These are phyloP conservation scores for Zea mays DNA, from an alignment of 176 grass and related monocot genomes.

Conservation along the genomic window DNA sequence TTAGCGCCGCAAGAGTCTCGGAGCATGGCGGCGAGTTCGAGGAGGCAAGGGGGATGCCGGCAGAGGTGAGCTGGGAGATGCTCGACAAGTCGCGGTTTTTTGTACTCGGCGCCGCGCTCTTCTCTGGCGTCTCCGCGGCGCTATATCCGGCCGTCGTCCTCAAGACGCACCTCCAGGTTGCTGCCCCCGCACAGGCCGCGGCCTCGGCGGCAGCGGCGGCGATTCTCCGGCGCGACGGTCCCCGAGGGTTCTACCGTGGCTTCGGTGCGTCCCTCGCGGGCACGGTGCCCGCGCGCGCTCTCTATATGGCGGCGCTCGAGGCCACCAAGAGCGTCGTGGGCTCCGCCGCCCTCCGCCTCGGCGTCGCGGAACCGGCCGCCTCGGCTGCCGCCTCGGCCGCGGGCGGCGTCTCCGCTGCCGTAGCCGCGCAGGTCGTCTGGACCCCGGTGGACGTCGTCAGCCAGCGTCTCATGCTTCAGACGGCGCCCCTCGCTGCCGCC, in stretches of 20 bases:
- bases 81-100: slow-evolving; percentile 96
- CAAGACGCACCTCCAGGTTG: slow-evolving; percentile 87
- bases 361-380: slow-evolving; percentile 65
- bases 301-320: slow-evolving; percentile 97
- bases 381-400: slow-evolving; percentile 48
- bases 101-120: slow-evolving; percentile 76
- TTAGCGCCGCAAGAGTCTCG: slow-evolving; percentile 31
- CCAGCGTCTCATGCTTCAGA: slow-evolving; percentile 94
- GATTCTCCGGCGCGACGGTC: slow-evolving; percentile 77
- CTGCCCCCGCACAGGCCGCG: slow-evolving; percentile 46
- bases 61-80: slow-evolving; percentile 99
- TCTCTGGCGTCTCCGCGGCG: slow-evolving; percentile 84
- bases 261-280: slow-evolving; percentile 89
- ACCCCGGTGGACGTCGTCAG: slow-evolving; percentile 87
- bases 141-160: slow-evolving; percentile 90
- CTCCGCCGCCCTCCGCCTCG: slow-evolving; percentile 57
- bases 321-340: slow-evolving; percentile 86
- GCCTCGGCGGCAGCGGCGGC: slow-evolving; percentile 41
- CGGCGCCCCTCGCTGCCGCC: neutral
- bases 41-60: slow-evolving; percentile 45
- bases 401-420: slow-evolving; percentile 62
- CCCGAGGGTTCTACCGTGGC: slow-evolving; percentile 79
- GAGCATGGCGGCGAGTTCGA: slow-evolving; percentile 44
- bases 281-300: slow-evolving; percentile 79
- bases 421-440: slow-evolving; percentile 90